Percentiles rank a stretch among this genome's conserved stretches.
Conservation (phyloP, 2,329 filamentous ascomycete genomes). For the Trichoderma breve region DNA sequence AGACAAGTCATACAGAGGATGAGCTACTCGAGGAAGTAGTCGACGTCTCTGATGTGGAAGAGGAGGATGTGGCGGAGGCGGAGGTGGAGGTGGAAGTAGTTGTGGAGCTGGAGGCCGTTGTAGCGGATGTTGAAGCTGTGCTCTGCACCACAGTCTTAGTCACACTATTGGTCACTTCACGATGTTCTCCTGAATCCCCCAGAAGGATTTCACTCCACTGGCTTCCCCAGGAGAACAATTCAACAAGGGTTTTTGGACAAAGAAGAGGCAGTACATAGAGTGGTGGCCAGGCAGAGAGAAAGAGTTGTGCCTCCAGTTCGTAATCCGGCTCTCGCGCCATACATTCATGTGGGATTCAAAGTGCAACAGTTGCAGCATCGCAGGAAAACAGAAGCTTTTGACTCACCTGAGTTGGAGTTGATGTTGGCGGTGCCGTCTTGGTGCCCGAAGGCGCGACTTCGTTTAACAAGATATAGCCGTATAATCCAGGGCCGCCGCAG, state of each 20-base stretch:
- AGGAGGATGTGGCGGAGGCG: constrained; percentile 23
- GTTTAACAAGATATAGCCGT: constrained; percentile 61
- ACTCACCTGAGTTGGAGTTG: constrained; percentile 32
- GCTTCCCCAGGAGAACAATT: constrained; percentile 22
- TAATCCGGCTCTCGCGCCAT: constrained; percentile 10
- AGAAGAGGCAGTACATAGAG: constrained; percentile 12
- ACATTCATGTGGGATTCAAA: background rate
- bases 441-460: constrained; percentile 57
- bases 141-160: constrained; percentile 37
- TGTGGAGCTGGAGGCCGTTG: constrained; percentile 24
- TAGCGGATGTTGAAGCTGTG: constrained; percentile 29
- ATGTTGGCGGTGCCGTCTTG: constrained; percentile 25
- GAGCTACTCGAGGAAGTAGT: constrained; percentile 30
- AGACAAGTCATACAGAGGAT: constrained; percentile 40
- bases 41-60: constrained; percentile 20
- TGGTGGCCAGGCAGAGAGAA: background rate
- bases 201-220: constrained; percentile 29
- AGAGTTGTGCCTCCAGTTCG: constrained; percentile 14
- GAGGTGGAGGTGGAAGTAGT: constrained; percentile 28
- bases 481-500: constrained; percentile 63
- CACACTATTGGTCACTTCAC: constrained; percentile 32
- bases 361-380: background rate
- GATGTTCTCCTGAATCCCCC: constrained; percentile 28
- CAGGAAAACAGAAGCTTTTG: background rate
- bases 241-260: background rate